phyloP scores from a whole-genome alignment of 495 filamentous ascomycete genomes.

The Echria macrotheca region DNA sequence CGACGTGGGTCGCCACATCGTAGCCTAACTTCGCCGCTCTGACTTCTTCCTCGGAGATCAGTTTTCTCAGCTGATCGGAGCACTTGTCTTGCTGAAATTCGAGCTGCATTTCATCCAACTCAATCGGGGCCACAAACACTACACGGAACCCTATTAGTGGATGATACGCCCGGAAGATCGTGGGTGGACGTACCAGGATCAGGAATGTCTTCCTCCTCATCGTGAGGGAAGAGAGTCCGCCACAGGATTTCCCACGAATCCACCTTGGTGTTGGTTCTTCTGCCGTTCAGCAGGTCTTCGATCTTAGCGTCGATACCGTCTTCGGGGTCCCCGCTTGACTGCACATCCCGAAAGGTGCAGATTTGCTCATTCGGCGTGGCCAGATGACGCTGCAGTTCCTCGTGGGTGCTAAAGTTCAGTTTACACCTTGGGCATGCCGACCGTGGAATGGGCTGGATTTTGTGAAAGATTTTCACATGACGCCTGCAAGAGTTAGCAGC shows the following conservation, averaged over 20 bases:
- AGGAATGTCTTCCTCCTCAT: conserved; percentile 1
- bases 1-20: conserved; percentile 9
- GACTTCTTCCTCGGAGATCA: conserved; percentile 1
- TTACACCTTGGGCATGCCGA: conserved; percentile 25
- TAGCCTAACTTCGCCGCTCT: not conserved
- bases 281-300: conserved; percentile 22
- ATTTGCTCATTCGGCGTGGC: conserved; percentile 11
- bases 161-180: no score
- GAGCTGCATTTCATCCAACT: conserved; percentile 25
- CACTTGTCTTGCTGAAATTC: conserved; percentile 9
- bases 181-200: no score
- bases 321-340: conserved; percentile 21
- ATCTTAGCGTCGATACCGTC: conserved; percentile 22
- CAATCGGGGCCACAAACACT: conserved; percentile 26
- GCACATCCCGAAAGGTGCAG: conserved; percentile 13
- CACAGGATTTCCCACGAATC: conserved; percentile 24
- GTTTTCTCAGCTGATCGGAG: not conserved
- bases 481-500: conserved; percentile 12
- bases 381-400: conserved; percentile 16
- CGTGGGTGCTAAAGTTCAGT: conserved; percentile 10
- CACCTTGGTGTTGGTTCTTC: conserved; percentile 24
- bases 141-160: no score
- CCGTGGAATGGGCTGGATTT: conserved; percentile 3
- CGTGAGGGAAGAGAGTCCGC: conserved; percentile 20
- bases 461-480: conserved; percentile 27